Percentiles rank a stretch among this genome's conserved stretches.
Evolutionary conservation across 2,329 filamentous ascomycete species (phyloP).

Genomic region (Thyridium curvatum): DNA sequence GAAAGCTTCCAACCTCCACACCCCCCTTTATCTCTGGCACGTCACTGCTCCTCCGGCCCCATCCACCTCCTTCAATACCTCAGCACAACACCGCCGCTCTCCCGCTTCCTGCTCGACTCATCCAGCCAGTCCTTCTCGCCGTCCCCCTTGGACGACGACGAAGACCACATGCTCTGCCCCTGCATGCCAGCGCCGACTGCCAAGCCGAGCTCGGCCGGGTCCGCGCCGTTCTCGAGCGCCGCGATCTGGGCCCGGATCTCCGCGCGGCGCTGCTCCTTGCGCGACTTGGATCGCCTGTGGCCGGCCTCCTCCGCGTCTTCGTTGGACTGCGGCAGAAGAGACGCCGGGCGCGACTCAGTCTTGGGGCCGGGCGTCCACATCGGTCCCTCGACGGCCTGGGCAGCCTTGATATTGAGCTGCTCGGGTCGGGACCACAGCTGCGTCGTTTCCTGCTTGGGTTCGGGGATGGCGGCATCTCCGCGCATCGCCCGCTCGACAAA

Average conservation of each 20-base stretch:
- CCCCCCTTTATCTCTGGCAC: too few species aligned
- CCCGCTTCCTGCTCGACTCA: conserved; percentile 1
- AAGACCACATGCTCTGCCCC: conserved; percentile 2
- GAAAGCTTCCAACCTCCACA: too few species aligned
- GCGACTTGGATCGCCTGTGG: not conserved
- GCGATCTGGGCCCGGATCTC: conserved; percentile 18
- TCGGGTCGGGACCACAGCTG: not conserved
- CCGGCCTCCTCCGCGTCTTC: not conserved
- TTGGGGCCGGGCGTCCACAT: too few species aligned
- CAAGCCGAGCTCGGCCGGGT: conserved; percentile 10
- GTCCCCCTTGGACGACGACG: conserved; percentile 1
- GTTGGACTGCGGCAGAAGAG: not conserved
- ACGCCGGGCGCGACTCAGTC: not conserved
- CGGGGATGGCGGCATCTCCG: conserved; percentile 2
- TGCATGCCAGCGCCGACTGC: conserved; percentile 4
- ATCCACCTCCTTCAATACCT: conserved; percentile 6
- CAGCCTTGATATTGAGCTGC: not conserved
- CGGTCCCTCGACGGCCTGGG: too few species aligned
- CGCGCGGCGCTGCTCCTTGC: conserved; percentile 8
- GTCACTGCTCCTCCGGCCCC: not conserved
- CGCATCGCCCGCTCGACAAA: conserved; percentile 16
- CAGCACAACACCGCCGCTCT: conserved; percentile 9
- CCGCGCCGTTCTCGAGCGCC: conserved; percentile 15
- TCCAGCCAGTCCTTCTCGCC: not conserved
- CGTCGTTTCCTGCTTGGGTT: not conserved